phyloP scores from a whole-genome alignment of 2,329 filamentous ascomycete species.

The Dactylellina drechsleri region DNA sequence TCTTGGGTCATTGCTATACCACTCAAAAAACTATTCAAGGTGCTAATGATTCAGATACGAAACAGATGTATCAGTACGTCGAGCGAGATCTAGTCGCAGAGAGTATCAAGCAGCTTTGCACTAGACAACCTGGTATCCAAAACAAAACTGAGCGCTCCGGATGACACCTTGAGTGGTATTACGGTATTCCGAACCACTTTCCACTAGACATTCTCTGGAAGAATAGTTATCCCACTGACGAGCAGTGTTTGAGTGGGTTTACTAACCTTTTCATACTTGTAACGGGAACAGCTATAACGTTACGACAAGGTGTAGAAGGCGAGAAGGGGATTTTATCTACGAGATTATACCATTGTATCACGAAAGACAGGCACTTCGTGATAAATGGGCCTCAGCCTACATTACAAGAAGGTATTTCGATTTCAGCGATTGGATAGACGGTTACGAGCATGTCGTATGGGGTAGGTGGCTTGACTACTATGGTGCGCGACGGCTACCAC shows the following conservation, averaged over 20 bases:
- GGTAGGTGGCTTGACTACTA: constrained; percentile 12
- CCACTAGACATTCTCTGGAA: constrained; percentile 9
- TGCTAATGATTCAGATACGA: background rate
- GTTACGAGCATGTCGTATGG: constrained; percentile 20
- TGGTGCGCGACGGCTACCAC: background rate
- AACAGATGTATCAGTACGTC: constrained; percentile 17
- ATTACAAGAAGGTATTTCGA: background rate
- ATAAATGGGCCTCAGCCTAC: constrained; percentile 19
- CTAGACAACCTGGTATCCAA: background rate
- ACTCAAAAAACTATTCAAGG: no score
- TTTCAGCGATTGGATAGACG: constrained; percentile 7
- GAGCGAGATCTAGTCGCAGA: constrained; percentile 3
- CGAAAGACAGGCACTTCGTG: constrained; percentile 6
- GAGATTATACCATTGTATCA: constrained; percentile 8
- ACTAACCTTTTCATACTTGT: constrained; percentile 3
- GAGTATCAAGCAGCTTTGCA: constrained; percentile 19
- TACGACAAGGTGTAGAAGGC: constrained; percentile 6
- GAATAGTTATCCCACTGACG: background rate
- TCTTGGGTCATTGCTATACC: no score
- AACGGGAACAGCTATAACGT: background rate
- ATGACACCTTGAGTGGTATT: constrained; percentile 19
- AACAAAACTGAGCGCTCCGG: background rate
- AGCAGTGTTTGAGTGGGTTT: constrained; percentile 20
- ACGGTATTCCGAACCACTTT: constrained; percentile 20
- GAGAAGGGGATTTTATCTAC: background rate